These are phyloP conservation scores for Acanthamoeba sp. DNA, from an alignment of 208 protist species.

Conservation along the genomic window DNA sequence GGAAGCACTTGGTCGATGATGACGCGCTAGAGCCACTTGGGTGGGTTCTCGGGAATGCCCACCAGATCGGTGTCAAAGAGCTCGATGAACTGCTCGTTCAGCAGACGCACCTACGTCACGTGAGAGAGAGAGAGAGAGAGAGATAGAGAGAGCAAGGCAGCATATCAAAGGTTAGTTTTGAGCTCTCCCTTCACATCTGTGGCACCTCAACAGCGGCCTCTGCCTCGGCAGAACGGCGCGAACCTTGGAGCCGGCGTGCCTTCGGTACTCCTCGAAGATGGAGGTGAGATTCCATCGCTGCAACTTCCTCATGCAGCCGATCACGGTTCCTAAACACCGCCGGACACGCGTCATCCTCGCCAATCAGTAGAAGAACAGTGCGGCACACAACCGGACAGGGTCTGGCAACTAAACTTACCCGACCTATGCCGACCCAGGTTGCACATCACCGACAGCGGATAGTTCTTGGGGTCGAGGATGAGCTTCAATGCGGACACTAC, in stretches of 20 bases:
- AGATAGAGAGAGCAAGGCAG: not conserved
- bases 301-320: slow-evolving; percentile 98
- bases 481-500: slow-evolving; percentile 95
- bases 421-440: slow-evolving; percentile 97
- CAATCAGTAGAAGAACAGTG: not conserved
- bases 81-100: slow-evolving; percentile 99
- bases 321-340: slow-evolving; percentile 91
- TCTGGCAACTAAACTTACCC: too few relatives aligned
- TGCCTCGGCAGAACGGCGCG: not conserved
- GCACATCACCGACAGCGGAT: slow-evolving; percentile 97
- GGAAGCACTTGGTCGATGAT: not conserved
- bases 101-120: slow-evolving; percentile 89
- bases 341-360: not conserved
- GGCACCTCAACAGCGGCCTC: too few relatives aligned
- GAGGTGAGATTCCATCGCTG: slow-evolving; percentile 98
- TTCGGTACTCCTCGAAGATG: slow-evolving; percentile 98
- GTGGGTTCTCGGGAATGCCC: slow-evolving; percentile 86
- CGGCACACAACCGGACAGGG: not conserved
- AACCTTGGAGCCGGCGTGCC: slow-evolving; percentile 94
- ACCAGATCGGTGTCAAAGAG: slow-evolving; percentile 99
- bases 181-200: too few relatives aligned
- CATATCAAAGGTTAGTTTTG: not conserved
- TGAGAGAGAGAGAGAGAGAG: not conserved
- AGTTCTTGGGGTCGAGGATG: slow-evolving; percentile 95
- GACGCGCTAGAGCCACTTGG: slow-evolving; percentile 75